phyloP scores from a whole-genome alignment of 2,329 filamentous ascomycete genomes.

The Fusarium falciforme region DNA sequence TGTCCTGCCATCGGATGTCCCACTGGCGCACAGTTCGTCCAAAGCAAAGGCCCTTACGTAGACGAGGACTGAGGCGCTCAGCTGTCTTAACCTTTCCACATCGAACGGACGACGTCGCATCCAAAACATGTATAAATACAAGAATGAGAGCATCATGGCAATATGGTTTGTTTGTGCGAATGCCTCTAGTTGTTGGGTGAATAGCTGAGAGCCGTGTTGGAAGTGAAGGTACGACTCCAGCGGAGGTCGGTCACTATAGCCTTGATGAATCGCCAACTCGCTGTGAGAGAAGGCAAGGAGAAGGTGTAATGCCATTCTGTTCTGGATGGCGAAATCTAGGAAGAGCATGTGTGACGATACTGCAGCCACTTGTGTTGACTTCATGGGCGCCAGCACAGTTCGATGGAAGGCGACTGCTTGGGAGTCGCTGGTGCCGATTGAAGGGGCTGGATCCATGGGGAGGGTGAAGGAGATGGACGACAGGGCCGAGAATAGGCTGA shows the following conservation, averaged over 20 bases:
- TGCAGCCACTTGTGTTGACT: slow-evolving; percentile 9
- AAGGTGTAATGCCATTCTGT: slow-evolving; percentile 18
- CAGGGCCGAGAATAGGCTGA: neutral
- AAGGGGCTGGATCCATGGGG: slow-evolving; percentile 9
- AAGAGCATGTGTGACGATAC: slow-evolving; percentile 13
- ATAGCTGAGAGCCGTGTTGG: slow-evolving; percentile 15
- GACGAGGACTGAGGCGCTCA: slow-evolving; percentile 7
- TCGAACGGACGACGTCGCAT: slow-evolving; percentile 20
- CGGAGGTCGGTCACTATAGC: neutral
- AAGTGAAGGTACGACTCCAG: slow-evolving; percentile 19
- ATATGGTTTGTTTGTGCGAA: slow-evolving; percentile 2
- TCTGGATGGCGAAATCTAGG: slow-evolving; percentile 9
- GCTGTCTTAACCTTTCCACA: neutral
- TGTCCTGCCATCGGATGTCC: neutral
- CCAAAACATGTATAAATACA: slow-evolving; percentile 31
- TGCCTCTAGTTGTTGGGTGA: slow-evolving; percentile 9
- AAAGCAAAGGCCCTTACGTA: slow-evolving; percentile 2
- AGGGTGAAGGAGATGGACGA: neutral
- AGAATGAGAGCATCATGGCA: slow-evolving; percentile 21
- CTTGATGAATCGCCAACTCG: slow-evolving; percentile 24
- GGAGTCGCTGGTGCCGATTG: slow-evolving; percentile 11
- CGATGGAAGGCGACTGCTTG: slow-evolving; percentile 20
- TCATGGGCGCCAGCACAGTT: slow-evolving; percentile 14
- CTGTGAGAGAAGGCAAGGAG: slow-evolving; percentile 22
- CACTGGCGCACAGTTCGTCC: slow-evolving; percentile 10